A percentile compares a stretch with the other conserved stretches of the same genome.
Evolutionary conservation across 2,329 filamentous ascomycete genomes (phyloP).

Genomic region (Geosmithia morbida): DNA sequence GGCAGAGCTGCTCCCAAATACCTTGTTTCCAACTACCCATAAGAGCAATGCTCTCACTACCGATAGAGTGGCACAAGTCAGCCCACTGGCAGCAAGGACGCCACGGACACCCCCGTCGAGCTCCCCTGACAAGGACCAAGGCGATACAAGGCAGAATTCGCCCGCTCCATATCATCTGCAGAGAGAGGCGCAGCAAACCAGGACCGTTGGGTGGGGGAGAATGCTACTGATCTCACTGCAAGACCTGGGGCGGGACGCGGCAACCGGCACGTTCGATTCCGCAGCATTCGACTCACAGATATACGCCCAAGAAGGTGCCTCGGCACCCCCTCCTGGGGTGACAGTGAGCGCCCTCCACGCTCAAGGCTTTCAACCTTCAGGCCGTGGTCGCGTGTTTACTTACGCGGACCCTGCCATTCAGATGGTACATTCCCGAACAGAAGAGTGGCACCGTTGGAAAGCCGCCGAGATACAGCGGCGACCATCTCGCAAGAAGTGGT

Average conservation of each 20-base stretch:
- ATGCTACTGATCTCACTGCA: neutral
- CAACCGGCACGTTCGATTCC: slow-evolving; percentile 2
- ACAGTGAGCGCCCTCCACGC: slow-evolving; percentile 1
- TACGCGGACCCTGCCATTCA: slow-evolving; percentile 36
- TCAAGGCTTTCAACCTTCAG: slow-evolving; percentile 3
- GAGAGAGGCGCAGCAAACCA: neutral
- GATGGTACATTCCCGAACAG: slow-evolving; percentile 25
- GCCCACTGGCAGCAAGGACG: neutral
- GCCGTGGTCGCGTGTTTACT: slow-evolving; percentile 18
- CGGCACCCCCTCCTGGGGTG: slow-evolving; percentile 10
- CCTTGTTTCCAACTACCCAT: neutral
- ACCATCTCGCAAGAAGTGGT: slow-evolving; percentile 32
- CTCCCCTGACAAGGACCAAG: neutral
- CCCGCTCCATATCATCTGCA: neutral
- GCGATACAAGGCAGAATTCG: neutral
- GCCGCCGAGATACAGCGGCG: slow-evolving; percentile 32
- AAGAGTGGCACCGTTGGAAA: slow-evolving; percentile 32
- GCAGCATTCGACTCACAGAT: slow-evolving; percentile 22
- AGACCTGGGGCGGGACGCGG: neutral
- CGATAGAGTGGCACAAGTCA: neutral
- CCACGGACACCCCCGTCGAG: neutral
- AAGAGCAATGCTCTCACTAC: neutral
- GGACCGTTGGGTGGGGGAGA: neutral
- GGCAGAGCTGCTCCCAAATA: neutral
- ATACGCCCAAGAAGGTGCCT: slow-evolving; percentile 17